These are phyloP conservation scores for Coprinopsis sp. DNA, from an alignment of 768 basidiomycete genomes.

Conservation along the genomic window DNA sequence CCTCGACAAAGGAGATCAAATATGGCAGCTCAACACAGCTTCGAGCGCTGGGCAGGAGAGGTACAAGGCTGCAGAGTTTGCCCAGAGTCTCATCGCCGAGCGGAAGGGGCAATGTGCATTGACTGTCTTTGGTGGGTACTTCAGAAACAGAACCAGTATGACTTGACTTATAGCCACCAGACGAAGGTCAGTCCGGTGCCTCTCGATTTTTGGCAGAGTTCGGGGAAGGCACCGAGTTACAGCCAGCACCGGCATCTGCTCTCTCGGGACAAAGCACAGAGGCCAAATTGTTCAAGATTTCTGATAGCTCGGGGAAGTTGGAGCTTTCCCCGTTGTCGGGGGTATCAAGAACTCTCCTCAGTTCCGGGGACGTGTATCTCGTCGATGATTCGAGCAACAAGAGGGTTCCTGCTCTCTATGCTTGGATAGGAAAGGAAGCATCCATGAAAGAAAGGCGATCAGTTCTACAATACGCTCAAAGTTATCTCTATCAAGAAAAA, in stretches of 20 bases:
- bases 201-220: conserved; percentile 46
- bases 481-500: conserved; percentile 40
- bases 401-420: conserved; percentile 41
- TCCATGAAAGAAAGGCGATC: conserved; percentile 45
- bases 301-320: conserved; percentile 39
- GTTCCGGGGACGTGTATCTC: conserved; percentile 47
- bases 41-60: conserved; percentile 50
- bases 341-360: conserved; percentile 30
- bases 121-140: conserved; percentile 43
- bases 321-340: conserved; percentile 32
- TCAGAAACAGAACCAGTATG: not conserved
- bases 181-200: conserved; percentile 47
- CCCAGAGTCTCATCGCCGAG: conserved; percentile 37
- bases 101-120: conserved; percentile 39
- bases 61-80: conserved; percentile 61
- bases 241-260: conserved; percentile 10
- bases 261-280: conserved; percentile 11
- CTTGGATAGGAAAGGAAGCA: conserved; percentile 54
- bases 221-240: conserved; percentile 27
- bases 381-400: conserved; percentile 38
- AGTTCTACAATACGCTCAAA: conserved; percentile 52
- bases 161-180: conserved; percentile 24
- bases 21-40: conserved; percentile 57
- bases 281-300: conserved; percentile 36
- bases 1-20: conserved; percentile 48